These are phyloP conservation scores for Sporothrix luriei DNA, from an alignment of 2,329 filamentous ascomycete genomes.

Conservation along the genomic window DNA sequence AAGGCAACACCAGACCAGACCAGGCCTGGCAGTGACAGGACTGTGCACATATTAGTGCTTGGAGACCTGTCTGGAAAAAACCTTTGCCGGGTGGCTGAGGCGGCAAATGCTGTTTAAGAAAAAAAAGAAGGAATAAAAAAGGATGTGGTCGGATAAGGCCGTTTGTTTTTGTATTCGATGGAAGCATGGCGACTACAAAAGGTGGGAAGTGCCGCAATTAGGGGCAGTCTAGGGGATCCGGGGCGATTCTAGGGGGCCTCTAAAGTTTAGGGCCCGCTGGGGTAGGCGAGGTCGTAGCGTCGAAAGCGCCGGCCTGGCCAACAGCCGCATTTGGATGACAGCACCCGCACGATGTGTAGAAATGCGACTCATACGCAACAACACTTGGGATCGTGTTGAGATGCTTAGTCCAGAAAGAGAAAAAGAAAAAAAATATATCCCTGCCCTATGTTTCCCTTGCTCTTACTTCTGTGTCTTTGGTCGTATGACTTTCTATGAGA, in stretches of 20 bases:
- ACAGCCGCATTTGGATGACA: background rate
- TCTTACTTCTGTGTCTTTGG: background rate
- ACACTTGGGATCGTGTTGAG: background rate
- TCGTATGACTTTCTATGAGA: background rate
- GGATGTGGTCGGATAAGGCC: background rate
- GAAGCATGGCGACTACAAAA: slow-evolving; percentile 10
- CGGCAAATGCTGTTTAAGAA: background rate
- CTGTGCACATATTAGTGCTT: background rate
- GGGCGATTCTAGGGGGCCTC: background rate
- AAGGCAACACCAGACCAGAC: background rate
- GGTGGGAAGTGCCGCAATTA: slow-evolving; percentile 25
- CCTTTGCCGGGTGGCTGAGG: slow-evolving; percentile 23
- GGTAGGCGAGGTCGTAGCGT: background rate
- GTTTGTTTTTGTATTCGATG: background rate
- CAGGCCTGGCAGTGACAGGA: too few relatives aligned
- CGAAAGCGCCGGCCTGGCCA: slow-evolving; percentile 11
- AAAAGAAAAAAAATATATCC: background rate
- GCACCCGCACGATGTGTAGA: background rate
- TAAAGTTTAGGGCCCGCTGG: slow-evolving; percentile 2
- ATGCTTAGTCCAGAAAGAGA: too few relatives aligned
- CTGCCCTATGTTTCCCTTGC: background rate
- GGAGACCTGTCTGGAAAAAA: slow-evolving; percentile 2
- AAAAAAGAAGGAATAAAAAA: background rate
- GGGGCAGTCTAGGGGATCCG: background rate
- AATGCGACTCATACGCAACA: background rate